Conservation (phyloP, 257 asterid species). For the Lithospermum erythrorhizon region DNA sequence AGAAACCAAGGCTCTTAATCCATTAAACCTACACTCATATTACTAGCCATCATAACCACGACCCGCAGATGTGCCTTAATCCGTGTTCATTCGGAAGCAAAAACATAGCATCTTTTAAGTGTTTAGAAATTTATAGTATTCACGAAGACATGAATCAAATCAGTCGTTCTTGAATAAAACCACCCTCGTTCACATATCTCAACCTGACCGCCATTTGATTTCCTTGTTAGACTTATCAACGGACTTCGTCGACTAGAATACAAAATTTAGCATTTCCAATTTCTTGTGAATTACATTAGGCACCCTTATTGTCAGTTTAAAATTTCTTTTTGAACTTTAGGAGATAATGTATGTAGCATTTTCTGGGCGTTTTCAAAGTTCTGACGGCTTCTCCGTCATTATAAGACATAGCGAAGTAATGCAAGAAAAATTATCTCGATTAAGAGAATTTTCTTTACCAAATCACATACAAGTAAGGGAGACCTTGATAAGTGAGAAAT, state of each 20-base stretch:
- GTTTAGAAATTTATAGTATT: too few species aligned
- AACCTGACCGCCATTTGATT: slow-evolving; percentile 1
- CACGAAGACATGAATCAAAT: not conserved
- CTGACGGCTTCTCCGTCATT: not conserved
- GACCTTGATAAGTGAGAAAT: not conserved
- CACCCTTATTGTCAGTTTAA: too few species aligned
- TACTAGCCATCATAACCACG: slow-evolving; percentile 5
- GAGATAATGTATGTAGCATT: slow-evolving; percentile 7
- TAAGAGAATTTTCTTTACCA: not conserved
- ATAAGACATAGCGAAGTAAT: not conserved
- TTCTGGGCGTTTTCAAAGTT: not conserved
- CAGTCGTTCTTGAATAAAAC: not conserved
- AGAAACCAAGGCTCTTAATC: not conserved
- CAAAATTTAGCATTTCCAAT: too few species aligned
- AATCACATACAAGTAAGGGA: not conserved
- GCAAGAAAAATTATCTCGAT: slow-evolving; percentile 9
- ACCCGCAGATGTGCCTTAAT: not conserved
- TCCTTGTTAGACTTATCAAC: not conserved
- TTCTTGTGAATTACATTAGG: not conserved
- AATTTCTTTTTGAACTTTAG: slow-evolving; percentile 2
- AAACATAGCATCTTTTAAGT: not conserved
- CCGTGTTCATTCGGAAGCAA: not conserved
- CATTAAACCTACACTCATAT: not conserved
- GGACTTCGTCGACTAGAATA: not conserved
- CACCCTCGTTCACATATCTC: not conserved